Evolutionary conservation across 2,329 filamentous ascomycete genomes (phyloP), one percentile per base, ranked within the genome.

Genomic region (Neonectria magnoliae): DNA sequence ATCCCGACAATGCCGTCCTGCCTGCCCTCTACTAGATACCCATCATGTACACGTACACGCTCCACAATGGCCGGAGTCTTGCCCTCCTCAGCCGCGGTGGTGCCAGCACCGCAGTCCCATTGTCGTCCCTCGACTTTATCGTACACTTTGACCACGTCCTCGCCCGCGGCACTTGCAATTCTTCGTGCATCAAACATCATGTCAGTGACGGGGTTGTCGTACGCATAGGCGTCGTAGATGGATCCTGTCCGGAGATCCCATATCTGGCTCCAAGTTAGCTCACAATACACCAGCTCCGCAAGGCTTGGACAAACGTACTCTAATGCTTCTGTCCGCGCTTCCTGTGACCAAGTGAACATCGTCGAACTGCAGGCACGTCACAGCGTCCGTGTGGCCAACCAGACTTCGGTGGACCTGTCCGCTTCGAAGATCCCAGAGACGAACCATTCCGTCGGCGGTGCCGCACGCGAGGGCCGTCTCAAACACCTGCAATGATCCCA

Each of bases 211-310:
- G 94, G 90, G 74, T 93, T 87, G 76, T 98, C 94, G 81, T 98
- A 99, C 22, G 95, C 96, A 79, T 94, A 99, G 18, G 95, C 96
- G 78, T 99, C 96, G 78, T 92, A 92, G 72, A 99, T 98, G 36
- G 94, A 94, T 50, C 96, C 96, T 13, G 94, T 98, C 59, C 96
- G 92, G 61, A 99, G 91, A 80, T 99, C 96, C 96, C 96, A 99
- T 77, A 99, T 98, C 94, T 98, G 76, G 55, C n/a, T 27, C 13
- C 22, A 2, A 60, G 68, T 78, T 70, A 78, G 78, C 64, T 42
- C 45, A 38, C 33, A n/a, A 11, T 3, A 31, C 22, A 29, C 38
- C 10, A 31, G 54, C 20, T 47, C 54, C 22, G 41, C 50, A 48
- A 9, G 18, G 16, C 5, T 8, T n/a, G 20, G 10, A 33, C 11